These are phyloP conservation scores for Epichloe amarillans DNA, from an alignment of 2,329 filamentous ascomycete genomes.

Conservation along the genomic window DNA sequence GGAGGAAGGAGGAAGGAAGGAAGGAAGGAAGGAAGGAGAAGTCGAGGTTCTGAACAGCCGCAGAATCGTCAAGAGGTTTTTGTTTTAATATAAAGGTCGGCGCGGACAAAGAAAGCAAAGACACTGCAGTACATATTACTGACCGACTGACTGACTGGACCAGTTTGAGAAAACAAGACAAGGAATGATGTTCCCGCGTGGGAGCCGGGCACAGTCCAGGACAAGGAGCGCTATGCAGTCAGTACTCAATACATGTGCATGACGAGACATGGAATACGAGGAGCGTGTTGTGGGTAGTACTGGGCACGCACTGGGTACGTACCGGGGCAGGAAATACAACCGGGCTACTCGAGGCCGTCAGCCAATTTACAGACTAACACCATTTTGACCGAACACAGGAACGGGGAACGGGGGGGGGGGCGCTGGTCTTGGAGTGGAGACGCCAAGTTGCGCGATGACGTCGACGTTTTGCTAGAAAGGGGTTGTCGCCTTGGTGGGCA, in stretches of 20 bases:
- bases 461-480: background rate
- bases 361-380: no score
- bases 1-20: conserved; percentile 6
- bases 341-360: no score
- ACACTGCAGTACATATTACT: no score
- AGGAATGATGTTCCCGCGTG: background rate
- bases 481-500: no score
- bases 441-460: background rate
- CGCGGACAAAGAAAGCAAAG: no score
- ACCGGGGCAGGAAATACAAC: no score
- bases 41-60: background rate
- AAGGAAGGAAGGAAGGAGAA: background rate
- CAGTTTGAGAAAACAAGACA: background rate
- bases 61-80: background rate
- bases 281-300: no score
- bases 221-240: background rate
- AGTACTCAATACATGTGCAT: background rate
- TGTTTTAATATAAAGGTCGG: no score
- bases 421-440: background rate
- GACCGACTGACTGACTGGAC: background rate
- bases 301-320: no score
- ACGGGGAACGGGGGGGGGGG: no score
- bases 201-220: background rate
- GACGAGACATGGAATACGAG: no score
- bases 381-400: background rate